Base-by-base conservation (phyloP, 495 filamentous ascomycete species). In the Aspergillus bertholletiae region DNA sequence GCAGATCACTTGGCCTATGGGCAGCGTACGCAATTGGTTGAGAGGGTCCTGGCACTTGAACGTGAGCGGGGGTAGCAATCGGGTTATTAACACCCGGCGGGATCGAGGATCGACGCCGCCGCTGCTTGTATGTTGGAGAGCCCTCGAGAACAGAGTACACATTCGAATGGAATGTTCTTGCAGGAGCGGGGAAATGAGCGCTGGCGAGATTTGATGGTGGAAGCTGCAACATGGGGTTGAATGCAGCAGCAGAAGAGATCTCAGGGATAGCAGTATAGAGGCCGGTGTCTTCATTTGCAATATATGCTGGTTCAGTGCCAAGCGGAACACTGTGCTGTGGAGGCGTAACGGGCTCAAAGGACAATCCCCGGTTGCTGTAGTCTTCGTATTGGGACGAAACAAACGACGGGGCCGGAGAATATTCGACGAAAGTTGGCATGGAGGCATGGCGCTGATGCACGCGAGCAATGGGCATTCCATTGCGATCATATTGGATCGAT, bases 81-180 rank as follows among this genome's bases (percentile, higher is more conserved):
- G 85, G 83, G 56, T 82, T 82, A 28, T 79, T 79, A 47, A 88
- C 78, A 34, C 83, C 83, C 12, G 91, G 89, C 17, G 90, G 87
- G 49, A 97, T 88, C 22, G 94, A 97, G 20, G 94, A 96, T 27
- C 95, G 88, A 56, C 94, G 84, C 63, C 94, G 83, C 54, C 94
- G 84, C 76, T 97, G 95, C 80, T 98, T 98, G 76, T 98, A 98
- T 11, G 93, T 96, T 22, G 94, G 94, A 6, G 94, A 98, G 20
- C 94, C 94, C 75, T 98, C 94, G 61, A 98, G 91, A 41, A 96
- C 89, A 13, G 92, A 93, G 78, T 96, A 98, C 51, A 92, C 85
- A 62, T 89, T 94, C 63, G 86, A 89, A 15, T 83, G 82, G 61
- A 87, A 96, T 35, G 82, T 78, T 34, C 92, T 84, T 26, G 85